Evolutionary conservation across 2,329 filamentous ascomycete genomes (phyloP).

Genomic region (Lomentospora prolificans): DNA sequence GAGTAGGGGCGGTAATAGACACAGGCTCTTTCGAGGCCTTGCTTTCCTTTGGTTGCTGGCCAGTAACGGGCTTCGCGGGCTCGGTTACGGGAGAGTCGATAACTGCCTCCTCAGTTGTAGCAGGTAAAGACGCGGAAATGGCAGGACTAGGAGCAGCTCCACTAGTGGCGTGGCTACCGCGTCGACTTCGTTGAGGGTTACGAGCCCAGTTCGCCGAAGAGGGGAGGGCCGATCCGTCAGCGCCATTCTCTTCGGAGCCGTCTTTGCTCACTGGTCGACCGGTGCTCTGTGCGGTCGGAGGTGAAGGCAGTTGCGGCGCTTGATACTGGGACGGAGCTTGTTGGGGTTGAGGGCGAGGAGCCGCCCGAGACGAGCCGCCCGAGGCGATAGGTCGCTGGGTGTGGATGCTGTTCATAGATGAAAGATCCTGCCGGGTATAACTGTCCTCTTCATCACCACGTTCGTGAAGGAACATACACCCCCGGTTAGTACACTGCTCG

Average conservation of each 20-base stretch:
- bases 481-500: conserved; percentile 87
- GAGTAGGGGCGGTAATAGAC: not conserved
- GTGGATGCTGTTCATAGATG: conserved; percentile 84
- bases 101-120: conserved; percentile 37
- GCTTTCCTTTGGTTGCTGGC: conserved; percentile 8
- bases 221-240: conserved; percentile 80
- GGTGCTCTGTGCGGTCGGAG: conserved; percentile 51
- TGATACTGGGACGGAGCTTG: not conserved
- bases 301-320: conserved; percentile 3
- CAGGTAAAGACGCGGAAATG: conserved; percentile 49
- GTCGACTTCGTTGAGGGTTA: conserved; percentile 56
- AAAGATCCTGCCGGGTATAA: conserved; percentile 88
- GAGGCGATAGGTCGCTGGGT: conserved; percentile 59
- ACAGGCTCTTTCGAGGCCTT: conserved; percentile 8
- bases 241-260: conserved; percentile 53
- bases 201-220: conserved; percentile 90
- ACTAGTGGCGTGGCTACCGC: conserved; percentile 72
- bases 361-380: conserved; percentile 41
- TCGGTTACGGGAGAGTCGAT: conserved; percentile 19
- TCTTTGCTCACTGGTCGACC: conserved; percentile 70
- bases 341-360: conserved; percentile 30
- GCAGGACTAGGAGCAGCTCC: conserved; percentile 75
- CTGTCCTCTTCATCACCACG: conserved; percentile 97
- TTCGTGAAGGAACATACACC: conserved; percentile 97
- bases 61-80: conserved; percentile 13